Base-by-base conservation (phyloP, 805 yeast genomes). In the Candida peoriensis region DNA sequence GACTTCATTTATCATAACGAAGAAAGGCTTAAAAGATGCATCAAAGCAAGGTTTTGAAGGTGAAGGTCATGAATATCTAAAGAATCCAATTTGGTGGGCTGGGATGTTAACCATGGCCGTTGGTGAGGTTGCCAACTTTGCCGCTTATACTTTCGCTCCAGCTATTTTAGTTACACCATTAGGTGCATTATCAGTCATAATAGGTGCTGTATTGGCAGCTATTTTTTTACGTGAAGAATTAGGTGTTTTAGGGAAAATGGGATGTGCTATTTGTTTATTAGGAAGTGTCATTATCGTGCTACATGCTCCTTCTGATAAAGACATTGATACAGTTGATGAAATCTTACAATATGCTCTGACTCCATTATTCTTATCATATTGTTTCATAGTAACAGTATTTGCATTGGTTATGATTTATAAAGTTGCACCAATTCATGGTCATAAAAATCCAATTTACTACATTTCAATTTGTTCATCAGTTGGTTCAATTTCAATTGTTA, bases 231-330 rank as follows among this genome's bases (percentile, higher is more conserved):
- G 82, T 52, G 96, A 87, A 57, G 93, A 86, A 52, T 71, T 87
- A 40, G 96, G 96, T 2, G 74, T 82, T 8, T 65, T 87, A 50
- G 96, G 96, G 11, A 83, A 81, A 58, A 74, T 88, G 80, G 96
- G 96, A 3, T 88, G 96, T 63, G 94, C 95, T 19, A 82, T 86
- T 36, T 87, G 96, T 56, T 60, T 87, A 34, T 68, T 88, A 55
- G 96, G 96, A 2, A 79, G 94, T 2, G 87, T 87, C 15, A 82
- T 87, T 39, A 88, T 87, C 40, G 88, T 87, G 16, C 64, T 87
- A 39, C 96, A 87, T 55, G 96, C 96, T 20, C 96, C 96, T 18
- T 86, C 88, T n/a, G 96, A 87, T 60, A 84, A 82, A 60, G 95
- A 87, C 44, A 78, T 87, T 39, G 68, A 74, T 43, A 87, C 96